phyloP scores from a whole-genome alignment of 345 rosid genomes.

The Pistacia vera region DNA sequence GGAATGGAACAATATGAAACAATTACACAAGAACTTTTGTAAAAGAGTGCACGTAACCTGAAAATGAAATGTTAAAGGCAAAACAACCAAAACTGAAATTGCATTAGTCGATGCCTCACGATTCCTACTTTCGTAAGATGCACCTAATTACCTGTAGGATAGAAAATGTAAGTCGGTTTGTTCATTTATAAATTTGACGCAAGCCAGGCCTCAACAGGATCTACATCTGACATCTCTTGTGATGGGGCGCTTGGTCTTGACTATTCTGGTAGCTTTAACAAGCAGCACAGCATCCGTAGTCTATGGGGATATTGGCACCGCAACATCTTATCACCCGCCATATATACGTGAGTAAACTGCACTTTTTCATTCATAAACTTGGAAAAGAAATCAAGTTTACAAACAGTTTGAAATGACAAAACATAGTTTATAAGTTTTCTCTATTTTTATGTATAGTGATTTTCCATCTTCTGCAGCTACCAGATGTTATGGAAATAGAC shows the following conservation, averaged over 20 bases:
- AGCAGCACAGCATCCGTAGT: slow-evolving; percentile 11
- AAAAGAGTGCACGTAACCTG: background rate
- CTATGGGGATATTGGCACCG: slow-evolving; percentile 36
- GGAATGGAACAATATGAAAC: no score
- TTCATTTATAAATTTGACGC: background rate
- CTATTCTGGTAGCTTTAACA: slow-evolving; percentile 13
- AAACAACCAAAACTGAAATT: background rate
- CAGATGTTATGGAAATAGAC: slow-evolving; percentile 24
- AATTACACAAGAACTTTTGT: background rate
- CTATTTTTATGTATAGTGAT: background rate
- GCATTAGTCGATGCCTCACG: background rate
- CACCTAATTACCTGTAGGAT: background rate
- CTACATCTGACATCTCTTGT: background rate
- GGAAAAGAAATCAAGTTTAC: background rate
- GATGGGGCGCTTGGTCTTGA: slow-evolving; percentile 15
- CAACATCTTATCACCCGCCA: slow-evolving; percentile 27
- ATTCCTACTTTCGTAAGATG: background rate
- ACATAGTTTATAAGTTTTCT: background rate
- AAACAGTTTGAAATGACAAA: background rate
- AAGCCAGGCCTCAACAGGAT: background rate
- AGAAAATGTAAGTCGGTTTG: background rate
- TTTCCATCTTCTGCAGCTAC: slow-evolving; percentile 17
- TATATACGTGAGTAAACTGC: slow-evolving; percentile 17
- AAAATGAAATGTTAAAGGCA: background rate
- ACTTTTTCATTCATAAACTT: background rate